Conservation (phyloP, 805 yeast species). For the Saccharomycopsis capsularis region DNA sequence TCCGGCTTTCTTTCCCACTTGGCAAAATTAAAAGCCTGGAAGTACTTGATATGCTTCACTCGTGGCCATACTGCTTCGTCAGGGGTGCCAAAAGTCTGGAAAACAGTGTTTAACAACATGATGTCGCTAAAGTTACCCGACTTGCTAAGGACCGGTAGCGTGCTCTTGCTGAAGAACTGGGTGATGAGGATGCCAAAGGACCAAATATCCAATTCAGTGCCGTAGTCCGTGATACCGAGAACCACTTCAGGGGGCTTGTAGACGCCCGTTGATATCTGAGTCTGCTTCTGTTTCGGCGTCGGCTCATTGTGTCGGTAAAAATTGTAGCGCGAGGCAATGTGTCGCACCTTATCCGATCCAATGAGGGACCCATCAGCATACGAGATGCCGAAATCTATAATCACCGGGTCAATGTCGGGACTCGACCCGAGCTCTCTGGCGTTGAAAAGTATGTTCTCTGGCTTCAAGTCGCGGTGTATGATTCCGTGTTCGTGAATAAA, state of each 20-base stretch:
- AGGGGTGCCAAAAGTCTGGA: conserved; percentile 60
- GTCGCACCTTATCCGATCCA: too few species aligned
- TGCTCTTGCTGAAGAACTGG: conserved; percentile 38
- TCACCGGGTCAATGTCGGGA: conserved; percentile 26
- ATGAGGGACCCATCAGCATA: conserved; percentile 31
- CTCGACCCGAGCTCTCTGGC: conserved; percentile 19
- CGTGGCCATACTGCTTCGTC: conserved; percentile 37
- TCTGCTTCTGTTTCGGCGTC: conserved; percentile 7
- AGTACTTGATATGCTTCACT: conserved; percentile 33
- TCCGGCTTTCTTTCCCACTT: conserved; percentile 24
- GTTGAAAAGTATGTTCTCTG: conserved; percentile 50
- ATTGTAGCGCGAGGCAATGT: too few species aligned
- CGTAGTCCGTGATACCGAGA: conserved; percentile 51
- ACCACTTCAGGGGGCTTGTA: conserved; percentile 73
- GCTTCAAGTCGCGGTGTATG: conserved; percentile 73
- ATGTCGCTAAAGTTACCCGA: conserved; percentile 47
- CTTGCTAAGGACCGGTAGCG: conserved; percentile 33
- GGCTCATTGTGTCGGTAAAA: conserved; percentile 6
- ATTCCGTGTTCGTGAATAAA: conserved; percentile 55
- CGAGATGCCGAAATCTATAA: conserved; percentile 69
- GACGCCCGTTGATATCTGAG: conserved; percentile 46
- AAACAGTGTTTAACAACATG: conserved; percentile 46
- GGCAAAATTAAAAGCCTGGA: conserved; percentile 29
- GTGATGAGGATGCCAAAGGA: conserved; percentile 56
- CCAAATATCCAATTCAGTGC: conserved; percentile 63